Percentiles rank a stretch among this genome's conserved stretches.
phyloP scores from a whole-genome alignment of 2,329 filamentous ascomycete species.

The Aspergillus pseudoglaucus region DNA sequence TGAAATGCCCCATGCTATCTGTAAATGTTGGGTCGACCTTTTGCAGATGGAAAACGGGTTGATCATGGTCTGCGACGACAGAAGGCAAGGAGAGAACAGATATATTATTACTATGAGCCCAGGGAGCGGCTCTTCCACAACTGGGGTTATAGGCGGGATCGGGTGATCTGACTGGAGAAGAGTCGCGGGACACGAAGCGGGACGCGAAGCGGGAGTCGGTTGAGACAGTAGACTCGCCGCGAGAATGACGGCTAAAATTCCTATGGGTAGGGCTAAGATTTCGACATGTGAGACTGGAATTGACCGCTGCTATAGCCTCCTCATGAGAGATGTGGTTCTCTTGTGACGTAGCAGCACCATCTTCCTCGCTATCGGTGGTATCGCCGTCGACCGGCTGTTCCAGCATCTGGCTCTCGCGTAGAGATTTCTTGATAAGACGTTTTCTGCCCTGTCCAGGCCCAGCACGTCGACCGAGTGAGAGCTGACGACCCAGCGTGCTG shows the following conservation, averaged over 20 bases:
- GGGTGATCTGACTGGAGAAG: constrained; percentile 23
- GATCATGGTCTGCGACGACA: constrained; percentile 55
- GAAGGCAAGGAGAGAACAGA: constrained; percentile 50
- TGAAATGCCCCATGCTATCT: constrained; percentile 57
- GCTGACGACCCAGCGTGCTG: constrained; percentile 30
- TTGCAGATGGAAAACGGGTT: constrained; percentile 53
- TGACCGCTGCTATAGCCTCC: too few relatives aligned
- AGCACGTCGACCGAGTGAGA: constrained; percentile 35
- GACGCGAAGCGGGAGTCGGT: too few relatives aligned
- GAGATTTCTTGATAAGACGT: constrained; percentile 20
- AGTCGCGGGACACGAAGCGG: too few relatives aligned
- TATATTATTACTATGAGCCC: constrained; percentile 32
- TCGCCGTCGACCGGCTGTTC: constrained; percentile 28
- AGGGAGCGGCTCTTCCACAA: constrained; percentile 13
- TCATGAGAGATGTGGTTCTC: too few relatives aligned
- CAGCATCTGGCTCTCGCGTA: constrained; percentile 15
- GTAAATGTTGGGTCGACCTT: constrained; percentile 64
- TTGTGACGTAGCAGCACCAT: too few relatives aligned
- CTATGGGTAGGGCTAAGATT: too few relatives aligned
- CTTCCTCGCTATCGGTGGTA: not conserved
- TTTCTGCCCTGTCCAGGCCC: constrained; percentile 28
- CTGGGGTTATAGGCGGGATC: too few relatives aligned
- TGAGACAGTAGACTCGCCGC: too few relatives aligned
- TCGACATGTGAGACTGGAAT: too few relatives aligned
- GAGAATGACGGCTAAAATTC: too few relatives aligned